Evolutionary conservation across 2,329 filamentous ascomycete species (phyloP).

Genomic region (Fusarium incarnatum): DNA sequence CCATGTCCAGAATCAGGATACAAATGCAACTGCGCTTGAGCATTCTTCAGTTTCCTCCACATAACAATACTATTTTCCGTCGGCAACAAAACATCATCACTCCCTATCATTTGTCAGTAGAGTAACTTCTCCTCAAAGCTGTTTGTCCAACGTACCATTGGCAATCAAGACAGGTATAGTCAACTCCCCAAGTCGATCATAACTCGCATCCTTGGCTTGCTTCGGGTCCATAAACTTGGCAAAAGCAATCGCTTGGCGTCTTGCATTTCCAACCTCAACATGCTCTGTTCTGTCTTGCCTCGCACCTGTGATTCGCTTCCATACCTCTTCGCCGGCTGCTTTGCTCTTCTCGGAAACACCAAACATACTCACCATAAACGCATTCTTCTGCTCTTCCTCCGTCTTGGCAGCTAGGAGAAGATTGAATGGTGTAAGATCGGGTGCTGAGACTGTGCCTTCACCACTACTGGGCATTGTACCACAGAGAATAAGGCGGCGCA

Average conservation of each 20-base stretch:
- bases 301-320: conserved; percentile 51
- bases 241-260: conserved; percentile 50
- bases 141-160: conserved; percentile 50
- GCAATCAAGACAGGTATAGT: conserved; percentile 53
- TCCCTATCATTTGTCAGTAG: not conserved
- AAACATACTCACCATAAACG: conserved; percentile 53
- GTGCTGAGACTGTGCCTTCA: conserved; percentile 49
- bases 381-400: conserved; percentile 49
- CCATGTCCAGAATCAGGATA: conserved; percentile 54
- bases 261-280: conserved; percentile 45
- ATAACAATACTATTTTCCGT: conserved; percentile 54
- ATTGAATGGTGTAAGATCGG: conserved; percentile 50
- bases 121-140: not conserved
- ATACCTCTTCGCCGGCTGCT: conserved; percentile 49
- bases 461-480: conserved; percentile 58
- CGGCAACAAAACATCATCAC: conserved; percentile 51
- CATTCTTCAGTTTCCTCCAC: conserved; percentile 51
- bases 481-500: conserved; percentile 57
- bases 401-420: conserved; percentile 49
- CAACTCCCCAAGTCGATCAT: conserved; percentile 50
- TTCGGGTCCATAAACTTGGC: conserved; percentile 53
- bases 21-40: conserved; percentile 49
- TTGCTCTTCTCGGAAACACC: conserved; percentile 48
- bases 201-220: conserved; percentile 50
- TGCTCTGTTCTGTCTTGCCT: conserved; percentile 44